Percentiles rank a stretch among this genome's conserved stretches.
Conservation (phyloP, 1,284 basidiomycete species). For the Ceratorhiza oryzae-sativae region DNA sequence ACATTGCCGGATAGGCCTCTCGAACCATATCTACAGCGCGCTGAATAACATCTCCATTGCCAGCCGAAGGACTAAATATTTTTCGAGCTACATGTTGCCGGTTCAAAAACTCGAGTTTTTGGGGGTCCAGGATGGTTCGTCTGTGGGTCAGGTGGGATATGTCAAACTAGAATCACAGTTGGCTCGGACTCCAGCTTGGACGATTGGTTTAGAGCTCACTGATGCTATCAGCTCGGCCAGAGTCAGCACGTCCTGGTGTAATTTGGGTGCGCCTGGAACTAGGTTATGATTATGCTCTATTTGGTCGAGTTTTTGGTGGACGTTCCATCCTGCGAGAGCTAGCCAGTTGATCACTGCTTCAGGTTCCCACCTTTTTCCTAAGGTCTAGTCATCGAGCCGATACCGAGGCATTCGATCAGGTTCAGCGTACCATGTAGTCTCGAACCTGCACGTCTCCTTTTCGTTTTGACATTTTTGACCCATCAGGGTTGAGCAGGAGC, state of each 20-base stretch:
- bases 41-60: background rate
- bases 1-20: slow-evolving; percentile 41
- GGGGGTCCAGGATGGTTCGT: slow-evolving; percentile 71
- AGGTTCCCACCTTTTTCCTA: slow-evolving; percentile 84
- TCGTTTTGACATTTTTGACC: slow-evolving; percentile 94
- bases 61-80: slow-evolving; percentile 10
- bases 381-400: background rate
- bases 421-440: slow-evolving; percentile 75
- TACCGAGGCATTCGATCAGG: background rate
- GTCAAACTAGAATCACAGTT: slow-evolving; percentile 50
- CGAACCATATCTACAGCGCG: slow-evolving; percentile 38
- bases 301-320: slow-evolving; percentile 54
- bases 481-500: slow-evolving; percentile 87
- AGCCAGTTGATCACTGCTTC: slow-evolving; percentile 92
- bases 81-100: slow-evolving; percentile 71
- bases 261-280: slow-evolving; percentile 44
- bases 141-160: slow-evolving; percentile 74
- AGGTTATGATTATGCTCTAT: slow-evolving; percentile 40
- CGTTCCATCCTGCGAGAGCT: slow-evolving; percentile 91
- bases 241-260: slow-evolving; percentile 69
- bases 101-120: slow-evolving; percentile 79
- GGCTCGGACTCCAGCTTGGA: background rate
- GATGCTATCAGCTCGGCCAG: slow-evolving; percentile 68
- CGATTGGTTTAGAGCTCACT: slow-evolving; percentile 50
- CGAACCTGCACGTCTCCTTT: slow-evolving; percentile 87